These are phyloP conservation scores for Vitis hybrid DNA, from an alignment of 177 flowering plant species.

Conservation along the genomic window DNA sequence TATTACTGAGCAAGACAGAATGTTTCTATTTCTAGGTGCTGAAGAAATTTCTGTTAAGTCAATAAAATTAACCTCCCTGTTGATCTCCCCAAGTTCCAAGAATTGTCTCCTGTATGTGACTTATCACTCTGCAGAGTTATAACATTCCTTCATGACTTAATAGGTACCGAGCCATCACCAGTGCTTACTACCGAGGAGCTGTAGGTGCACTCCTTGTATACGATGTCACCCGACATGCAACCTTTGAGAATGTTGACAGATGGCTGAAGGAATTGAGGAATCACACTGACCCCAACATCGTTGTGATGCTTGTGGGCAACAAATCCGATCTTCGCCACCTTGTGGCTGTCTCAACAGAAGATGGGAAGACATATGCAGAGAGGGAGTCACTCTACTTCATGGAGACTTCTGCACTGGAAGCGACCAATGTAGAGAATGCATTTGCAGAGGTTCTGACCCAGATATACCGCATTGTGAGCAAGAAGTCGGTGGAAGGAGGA, in stretches of 20 bases:
- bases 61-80: no score
- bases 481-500: constrained; percentile 26
- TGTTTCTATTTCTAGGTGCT: no score
- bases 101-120: no score
- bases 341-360: constrained; percentile 36
- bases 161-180: constrained; percentile 62
- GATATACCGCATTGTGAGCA: constrained; percentile 32
- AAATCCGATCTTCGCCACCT: constrained; percentile 40
- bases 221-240: constrained; percentile 43
- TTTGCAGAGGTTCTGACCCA: constrained; percentile 39
- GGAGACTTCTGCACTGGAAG: constrained; percentile 40
- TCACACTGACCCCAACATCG: constrained; percentile 39
- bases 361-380: constrained; percentile 35
- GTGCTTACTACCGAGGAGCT: constrained; percentile 61
- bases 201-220: constrained; percentile 54
- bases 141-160: not conserved
- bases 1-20: no score
- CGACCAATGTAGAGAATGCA: constrained; percentile 34
- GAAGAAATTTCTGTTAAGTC: no score
- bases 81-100: no score
- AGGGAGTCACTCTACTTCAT: constrained; percentile 37
- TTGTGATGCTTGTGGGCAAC: constrained; percentile 40
- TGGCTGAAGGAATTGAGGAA: constrained; percentile 35
- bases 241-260: constrained; percentile 39
- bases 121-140: no score